phyloP scores from a whole-genome alignment of 805 yeast species.

The Yarrowia alimentaria region DNA sequence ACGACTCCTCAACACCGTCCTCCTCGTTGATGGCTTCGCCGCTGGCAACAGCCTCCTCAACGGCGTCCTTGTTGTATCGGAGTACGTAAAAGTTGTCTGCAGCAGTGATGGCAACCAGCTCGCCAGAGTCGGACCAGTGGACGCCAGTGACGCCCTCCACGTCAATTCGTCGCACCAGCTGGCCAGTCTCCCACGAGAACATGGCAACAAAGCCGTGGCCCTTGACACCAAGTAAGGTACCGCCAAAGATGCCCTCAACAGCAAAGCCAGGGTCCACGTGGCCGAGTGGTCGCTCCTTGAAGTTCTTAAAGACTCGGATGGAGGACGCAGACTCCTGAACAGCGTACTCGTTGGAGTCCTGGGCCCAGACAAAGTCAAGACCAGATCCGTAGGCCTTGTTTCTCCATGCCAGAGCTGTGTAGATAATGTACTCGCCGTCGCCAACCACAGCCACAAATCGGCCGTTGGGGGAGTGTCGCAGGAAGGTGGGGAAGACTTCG shows the following conservation, averaged over 20 bases:
- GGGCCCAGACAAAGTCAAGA: slow-evolving; percentile 90
- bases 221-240: slow-evolving; percentile 81
- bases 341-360: slow-evolving; percentile 84
- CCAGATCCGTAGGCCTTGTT: slow-evolving; percentile 91
- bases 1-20: slow-evolving; percentile 85
- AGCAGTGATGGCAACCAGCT: slow-evolving; percentile 71
- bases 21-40: too few relatives aligned
- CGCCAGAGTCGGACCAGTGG: slow-evolving; percentile 93
- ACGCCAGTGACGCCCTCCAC: slow-evolving; percentile 74
- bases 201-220: slow-evolving; percentile 76
- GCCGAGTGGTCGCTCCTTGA: slow-evolving; percentile 69
- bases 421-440: slow-evolving; percentile 94
- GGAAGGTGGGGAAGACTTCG: slow-evolving; percentile 85
- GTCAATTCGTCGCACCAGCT: slow-evolving; percentile 81
- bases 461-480: slow-evolving; percentile 94
- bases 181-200: slow-evolving; percentile 91
- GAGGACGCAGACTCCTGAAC: slow-evolving; percentile 65
- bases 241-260: slow-evolving; percentile 81
- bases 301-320: slow-evolving; percentile 75
- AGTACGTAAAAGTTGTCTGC: slow-evolving; percentile 75
- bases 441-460: slow-evolving; percentile 96
- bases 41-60: slow-evolving; percentile 54
- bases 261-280: slow-evolving; percentile 54
- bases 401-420: slow-evolving; percentile 98
- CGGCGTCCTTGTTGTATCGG: slow-evolving; percentile 63